Percentiles rank a stretch among this genome's conserved stretches.
phyloP scores from a whole-genome alignment of 148 eudicot species.

The Silene latifolia region DNA sequence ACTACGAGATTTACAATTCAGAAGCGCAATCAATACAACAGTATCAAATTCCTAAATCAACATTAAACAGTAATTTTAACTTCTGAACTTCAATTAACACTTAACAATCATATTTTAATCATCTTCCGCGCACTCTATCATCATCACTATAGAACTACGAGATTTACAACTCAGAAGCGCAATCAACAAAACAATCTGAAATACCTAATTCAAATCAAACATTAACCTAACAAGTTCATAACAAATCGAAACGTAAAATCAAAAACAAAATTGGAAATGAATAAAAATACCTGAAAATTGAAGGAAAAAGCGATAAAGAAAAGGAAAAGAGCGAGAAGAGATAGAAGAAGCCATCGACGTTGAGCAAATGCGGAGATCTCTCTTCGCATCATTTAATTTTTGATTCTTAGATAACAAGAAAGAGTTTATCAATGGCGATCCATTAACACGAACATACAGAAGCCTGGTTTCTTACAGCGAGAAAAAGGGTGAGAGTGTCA shows the following conservation, averaged over 20 bases:
- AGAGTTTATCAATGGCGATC: slow-evolving; percentile 1
- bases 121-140: not conserved
- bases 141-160: not conserved
- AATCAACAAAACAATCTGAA: too few relatives aligned
- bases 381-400: slow-evolving; percentile 40
- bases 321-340: slow-evolving; percentile 39
- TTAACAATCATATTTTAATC: not conserved
- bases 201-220: not conserved
- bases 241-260: not conserved
- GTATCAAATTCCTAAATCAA: not conserved
- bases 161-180: not conserved
- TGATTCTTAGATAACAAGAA: not conserved
- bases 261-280: not conserved
- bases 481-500: slow-evolving; percentile 7
- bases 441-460: not conserved
- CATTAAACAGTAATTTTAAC: too few relatives aligned
- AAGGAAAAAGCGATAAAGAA: slow-evolving; percentile 41
- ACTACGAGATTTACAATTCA: not conserved
- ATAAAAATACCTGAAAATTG: slow-evolving; percentile 34
- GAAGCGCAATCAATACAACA: not conserved
- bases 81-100: too few relatives aligned
- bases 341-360: slow-evolving; percentile 44
- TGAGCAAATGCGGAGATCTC: slow-evolving; percentile 51
- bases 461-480: not conserved
- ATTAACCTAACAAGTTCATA: not conserved